phyloP scores from a whole-genome alignment of 202 grass and related monocot species.

The Schoenoplectus tabernaemontani region DNA sequence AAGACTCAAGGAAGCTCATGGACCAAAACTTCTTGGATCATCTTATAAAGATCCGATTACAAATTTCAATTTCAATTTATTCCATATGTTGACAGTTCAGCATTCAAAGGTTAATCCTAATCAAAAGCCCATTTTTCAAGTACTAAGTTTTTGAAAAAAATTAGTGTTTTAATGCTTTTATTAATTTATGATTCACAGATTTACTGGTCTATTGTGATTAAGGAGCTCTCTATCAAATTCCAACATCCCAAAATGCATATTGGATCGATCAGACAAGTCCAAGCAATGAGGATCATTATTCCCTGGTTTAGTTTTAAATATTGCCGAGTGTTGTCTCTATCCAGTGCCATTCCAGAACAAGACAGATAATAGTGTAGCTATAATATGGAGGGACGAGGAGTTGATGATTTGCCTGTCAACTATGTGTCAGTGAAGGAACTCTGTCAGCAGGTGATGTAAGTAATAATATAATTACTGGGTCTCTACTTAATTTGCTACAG shows the following conservation, averaged over 20 bases:
- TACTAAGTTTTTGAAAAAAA: not conserved
- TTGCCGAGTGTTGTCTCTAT: slow-evolving; percentile 80
- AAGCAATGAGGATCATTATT: slow-evolving; percentile 68
- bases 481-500: not conserved
- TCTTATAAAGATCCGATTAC: slow-evolving; percentile 66
- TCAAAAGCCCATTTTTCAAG: not conserved
- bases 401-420: slow-evolving; percentile 67
- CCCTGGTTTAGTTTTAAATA: slow-evolving; percentile 59
- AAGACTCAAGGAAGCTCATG: slow-evolving; percentile 61
- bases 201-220: slow-evolving; percentile 64
- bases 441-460: slow-evolving; percentile 62
- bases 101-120: slow-evolving; percentile 52
- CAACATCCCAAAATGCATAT: slow-evolving; percentile 49
- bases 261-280: slow-evolving; percentile 49
- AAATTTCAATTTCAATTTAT: slow-evolving; percentile 45
- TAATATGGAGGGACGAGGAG: slow-evolving; percentile 83
- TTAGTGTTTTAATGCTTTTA: not conserved
- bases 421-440: slow-evolving; percentile 69
- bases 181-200: slow-evolving; percentile 29
- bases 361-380: slow-evolving; percentile 73
- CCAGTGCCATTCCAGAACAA: slow-evolving; percentile 50
- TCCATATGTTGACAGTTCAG: slow-evolving; percentile 44
- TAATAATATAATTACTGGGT: not conserved
- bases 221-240: slow-evolving; percentile 56
- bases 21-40: slow-evolving; percentile 55